Evolutionary conservation across 495 filamentous ascomycete species (phyloP).

Genomic region (Aspergillus taichungensis): DNA sequence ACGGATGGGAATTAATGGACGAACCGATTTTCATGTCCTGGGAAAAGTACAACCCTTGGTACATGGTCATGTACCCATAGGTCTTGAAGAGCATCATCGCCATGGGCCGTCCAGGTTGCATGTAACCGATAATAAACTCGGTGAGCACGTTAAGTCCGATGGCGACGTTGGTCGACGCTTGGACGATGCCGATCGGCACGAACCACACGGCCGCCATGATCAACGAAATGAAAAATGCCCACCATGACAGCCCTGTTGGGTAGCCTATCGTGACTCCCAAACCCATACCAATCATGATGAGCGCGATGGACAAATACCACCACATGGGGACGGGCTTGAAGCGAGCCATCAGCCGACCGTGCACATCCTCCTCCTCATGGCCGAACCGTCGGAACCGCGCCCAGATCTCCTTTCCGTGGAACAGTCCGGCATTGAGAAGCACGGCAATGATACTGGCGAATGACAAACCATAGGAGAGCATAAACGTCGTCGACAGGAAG

Average conservation of each 20-base stretch:
- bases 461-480: slow-evolving; percentile 49
- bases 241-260: slow-evolving; percentile 42
- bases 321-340: slow-evolving; percentile 52
- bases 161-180: slow-evolving; percentile 45
- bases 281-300: slow-evolving; percentile 41
- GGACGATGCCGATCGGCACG: slow-evolving; percentile 45
- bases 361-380: slow-evolving; percentile 56
- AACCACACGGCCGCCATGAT: slow-evolving; percentile 42
- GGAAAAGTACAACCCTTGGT: slow-evolving; percentile 45
- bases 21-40: slow-evolving; percentile 43
- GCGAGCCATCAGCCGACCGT: slow-evolving; percentile 51
- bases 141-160: slow-evolving; percentile 51
- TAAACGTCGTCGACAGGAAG: slow-evolving; percentile 53
- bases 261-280: slow-evolving; percentile 46
- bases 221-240: slow-evolving; percentile 45
- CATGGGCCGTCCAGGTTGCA: slow-evolving; percentile 50
- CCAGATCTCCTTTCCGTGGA: slow-evolving; percentile 48
- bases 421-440: slow-evolving; percentile 46
- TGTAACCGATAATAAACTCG: slow-evolving; percentile 57
- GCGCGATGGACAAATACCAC: slow-evolving; percentile 50
- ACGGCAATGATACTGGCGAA: slow-evolving; percentile 51
- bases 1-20: neutral
- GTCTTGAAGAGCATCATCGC: slow-evolving; percentile 62
- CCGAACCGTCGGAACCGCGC: slow-evolving; percentile 37
- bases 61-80: slow-evolving; percentile 50